Base-by-base conservation (phyloP, 2,329 filamentous ascomycete genomes). In the Fusarium liriodendri region DNA sequence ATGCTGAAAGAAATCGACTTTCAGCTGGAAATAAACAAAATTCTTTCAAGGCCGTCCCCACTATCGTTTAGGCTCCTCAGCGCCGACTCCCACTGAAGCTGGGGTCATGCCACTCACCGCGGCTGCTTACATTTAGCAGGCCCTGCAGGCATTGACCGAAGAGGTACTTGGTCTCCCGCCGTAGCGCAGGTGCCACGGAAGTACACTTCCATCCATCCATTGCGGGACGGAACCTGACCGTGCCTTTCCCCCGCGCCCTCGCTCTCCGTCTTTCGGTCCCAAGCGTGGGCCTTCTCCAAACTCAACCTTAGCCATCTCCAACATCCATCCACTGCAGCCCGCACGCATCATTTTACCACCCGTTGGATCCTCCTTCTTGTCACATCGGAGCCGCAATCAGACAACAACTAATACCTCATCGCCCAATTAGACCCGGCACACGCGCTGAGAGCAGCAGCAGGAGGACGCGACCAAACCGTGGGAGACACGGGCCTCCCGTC, bases 331-430 rank as follows among this genome's bases (percentile, higher is more conserved):
- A 63, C 71, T 40, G n/a, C 25, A 62, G 8, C 20, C 47, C 25
- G 54, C 67, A 59, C 25, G 54, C 67, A 59, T 64, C 47, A 38
- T 70, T 65, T 65, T 66, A n/a, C 18, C 27, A 35, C 35, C 22
- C 55, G 33, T 64, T 63, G 35, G 14, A 57, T 33, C 22, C 25
- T 63, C 8, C 18, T 25, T 14, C 22, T 33, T 14, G 16, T 40
- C 38, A 54, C 27, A 27, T 72, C 69, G 71, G 69, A 74, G 62
- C 72, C 65, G 69, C 69, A 75, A 72, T 64, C 69, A 61, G 32
- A 59, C 29, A 67, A 59, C 29, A 58, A 57, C 33, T 38, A 38
- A 38, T 25, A 42, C 20, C n/a, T 14, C 52, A 62, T 57, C 35
- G 37, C 29, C 57, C 52, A 70, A 63, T 60, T 65, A 64, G 71